A percentile compares a stretch with the other conserved stretches of the same genome.
Conservation (phyloP, 2,329 filamentous ascomycete species). For the Verticillium alfalfae region DNA sequence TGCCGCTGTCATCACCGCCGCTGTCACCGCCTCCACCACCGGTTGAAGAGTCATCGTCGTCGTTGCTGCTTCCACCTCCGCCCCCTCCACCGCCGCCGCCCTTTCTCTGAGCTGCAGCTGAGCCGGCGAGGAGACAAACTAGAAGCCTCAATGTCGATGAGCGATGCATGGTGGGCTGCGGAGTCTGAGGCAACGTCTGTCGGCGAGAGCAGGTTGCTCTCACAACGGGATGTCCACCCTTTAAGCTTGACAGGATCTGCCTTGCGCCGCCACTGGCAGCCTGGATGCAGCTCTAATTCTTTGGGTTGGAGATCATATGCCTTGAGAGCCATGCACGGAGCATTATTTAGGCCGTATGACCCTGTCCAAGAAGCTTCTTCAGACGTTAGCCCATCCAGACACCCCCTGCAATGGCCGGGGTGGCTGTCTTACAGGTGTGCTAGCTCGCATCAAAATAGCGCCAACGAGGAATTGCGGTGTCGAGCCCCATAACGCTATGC, state of each 20-base stretch:
- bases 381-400: not conserved
- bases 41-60: not conserved
- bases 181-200: not conserved
- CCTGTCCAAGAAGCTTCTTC: not conserved
- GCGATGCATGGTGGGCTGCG: not conserved
- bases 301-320: not conserved
- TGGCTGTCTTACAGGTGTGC: not conserved
- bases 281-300: not conserved
- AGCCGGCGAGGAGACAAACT: not conserved
- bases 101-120: slow-evolving; percentile 35
- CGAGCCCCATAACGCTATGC: not conserved
- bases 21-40: not conserved
- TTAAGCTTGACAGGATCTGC: not conserved
- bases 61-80: not conserved
- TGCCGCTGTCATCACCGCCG: no score
- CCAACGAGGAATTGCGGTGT: not conserved
- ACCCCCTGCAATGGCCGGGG: not conserved
- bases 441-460: not conserved
- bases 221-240: not conserved
- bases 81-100: slow-evolving; percentile 34
- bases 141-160: not conserved
- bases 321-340: not conserved
- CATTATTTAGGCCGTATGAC: not conserved
- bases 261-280: not conserved
- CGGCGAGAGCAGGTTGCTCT: not conserved